Evolutionary conservation across 2,329 filamentous ascomycete species (phyloP).

Genomic region (Colletotrichum graminicola): DNA sequence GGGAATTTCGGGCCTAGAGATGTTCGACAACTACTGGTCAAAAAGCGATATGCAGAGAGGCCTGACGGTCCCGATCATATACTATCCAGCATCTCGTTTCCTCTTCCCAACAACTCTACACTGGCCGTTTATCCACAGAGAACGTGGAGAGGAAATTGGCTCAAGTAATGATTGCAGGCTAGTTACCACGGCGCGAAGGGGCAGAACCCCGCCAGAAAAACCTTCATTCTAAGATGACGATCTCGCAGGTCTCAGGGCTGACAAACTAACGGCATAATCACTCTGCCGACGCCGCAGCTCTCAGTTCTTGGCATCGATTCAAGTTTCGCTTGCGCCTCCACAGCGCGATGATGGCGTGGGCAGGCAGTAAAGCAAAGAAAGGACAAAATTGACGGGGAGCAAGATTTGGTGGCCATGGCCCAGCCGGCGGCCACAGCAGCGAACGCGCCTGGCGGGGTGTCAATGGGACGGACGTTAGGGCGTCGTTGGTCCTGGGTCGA

Average conservation of each 20-base stretch:
- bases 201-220: not conserved
- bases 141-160: not conserved
- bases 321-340: not conserved
- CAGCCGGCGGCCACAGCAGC: not conserved
- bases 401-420: not conserved
- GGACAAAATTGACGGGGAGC: not conserved
- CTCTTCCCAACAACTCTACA: not conserved
- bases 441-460: not conserved
- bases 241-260: not conserved
- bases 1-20: not conserved
- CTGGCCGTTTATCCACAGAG: not conserved
- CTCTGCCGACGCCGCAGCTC: not conserved
- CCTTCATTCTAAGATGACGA: not conserved
- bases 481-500: not conserved
- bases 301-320: not conserved
- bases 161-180: not conserved
- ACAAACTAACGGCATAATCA: not conserved
- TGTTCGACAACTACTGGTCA: too few relatives aligned
- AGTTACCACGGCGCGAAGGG: not conserved
- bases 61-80: conserved; percentile 1
- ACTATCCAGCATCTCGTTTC: not conserved
- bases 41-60: not conserved
- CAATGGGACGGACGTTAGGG: not conserved
- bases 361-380: not conserved
- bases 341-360: conserved; percentile 2